Base-by-base conservation (phyloP, 1,284 basidiomycete genomes). In the Cryptococcus amylolentus region DNA sequence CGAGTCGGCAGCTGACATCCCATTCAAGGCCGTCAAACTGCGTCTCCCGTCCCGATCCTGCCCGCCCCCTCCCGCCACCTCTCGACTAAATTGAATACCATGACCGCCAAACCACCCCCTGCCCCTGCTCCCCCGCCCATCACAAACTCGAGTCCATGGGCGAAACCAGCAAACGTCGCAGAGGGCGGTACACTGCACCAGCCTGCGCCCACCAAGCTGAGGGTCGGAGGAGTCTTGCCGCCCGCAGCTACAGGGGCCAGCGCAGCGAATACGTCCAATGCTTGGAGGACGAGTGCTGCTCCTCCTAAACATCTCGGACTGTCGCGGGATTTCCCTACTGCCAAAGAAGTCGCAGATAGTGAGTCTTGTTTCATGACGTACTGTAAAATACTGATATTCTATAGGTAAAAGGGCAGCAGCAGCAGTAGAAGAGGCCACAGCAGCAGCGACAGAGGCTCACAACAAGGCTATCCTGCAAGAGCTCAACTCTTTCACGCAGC, bases 271-370 rank as follows among this genome's bases (percentile, higher is more conserved):
- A 42, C 41, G 8, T 8, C 9, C 41, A 42, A 42, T 28, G 60
- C 58, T 7, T 61, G 66, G 67, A 55, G 41, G 20, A 42, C 20
- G 41, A 23, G 41, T 14, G 41, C n/a, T 35, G 31, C 4, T 35
- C 31, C 31, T 35, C 31, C 31, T 2, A 35, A 35, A 10, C 31
- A 35, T 35, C 1, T 57, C 35, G 68, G 67, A 3, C 51, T 71
- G 35, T 62, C 70, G 14, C 62, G 70, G 23, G 77, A 78, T 47
- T 96, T 96, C 70, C 93, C 92, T 4, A 96, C 92, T 4, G 91
- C 92, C 49, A 91, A 89, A 48, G 92, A 96, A 78, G 91, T 89
- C 44, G 88, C 88, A 9, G 86, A 87, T 78, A 87, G 88, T 86
- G 66, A 63, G 83, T 71, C 12, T 18, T 41, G 56, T 18, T 14